Percentiles rank a stretch among this genome's conserved stretches.
Conservation (phyloP, 2,329 filamentous ascomycete species). For the Ophiocordyceps camponoti-saundersi region DNA sequence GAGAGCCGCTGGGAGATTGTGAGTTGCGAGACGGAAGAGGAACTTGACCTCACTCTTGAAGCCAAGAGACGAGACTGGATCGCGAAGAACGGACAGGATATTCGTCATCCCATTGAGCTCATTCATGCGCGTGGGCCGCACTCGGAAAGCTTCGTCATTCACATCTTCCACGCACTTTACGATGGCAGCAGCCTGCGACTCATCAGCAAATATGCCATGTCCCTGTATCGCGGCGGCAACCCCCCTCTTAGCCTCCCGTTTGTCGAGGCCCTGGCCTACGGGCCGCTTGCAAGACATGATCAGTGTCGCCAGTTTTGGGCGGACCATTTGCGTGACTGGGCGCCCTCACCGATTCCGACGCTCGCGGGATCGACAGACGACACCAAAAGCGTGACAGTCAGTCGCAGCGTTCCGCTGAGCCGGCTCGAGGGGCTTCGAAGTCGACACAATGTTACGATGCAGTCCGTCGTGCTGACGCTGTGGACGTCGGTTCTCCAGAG, state of each 20-base stretch:
- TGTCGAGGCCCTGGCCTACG: constrained; percentile 47
- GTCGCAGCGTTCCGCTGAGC: constrained; percentile 17
- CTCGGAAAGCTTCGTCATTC: constrained; percentile 32
- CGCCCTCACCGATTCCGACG: constrained; percentile 3
- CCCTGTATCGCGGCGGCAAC: constrained; percentile 6
- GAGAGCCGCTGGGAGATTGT: constrained; percentile 26
- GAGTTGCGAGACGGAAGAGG: constrained; percentile 8
- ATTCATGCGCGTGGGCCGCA: constrained; percentile 17
- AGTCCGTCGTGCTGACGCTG: constrained; percentile 59
- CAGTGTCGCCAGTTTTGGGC: constrained; percentile 48
- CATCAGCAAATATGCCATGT: constrained; percentile 40
- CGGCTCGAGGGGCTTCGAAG: constrained; percentile 35
- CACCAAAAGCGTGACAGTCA: constrained; percentile 1
- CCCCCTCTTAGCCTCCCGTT: constrained; percentile 34
- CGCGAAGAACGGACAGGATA: constrained; percentile 25
- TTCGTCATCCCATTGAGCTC: constrained; percentile 35
- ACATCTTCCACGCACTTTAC: constrained; percentile 76
- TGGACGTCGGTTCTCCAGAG: constrained; percentile 50
- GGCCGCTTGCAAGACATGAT: constrained; percentile 39
- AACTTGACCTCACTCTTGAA: constrained; percentile 16
- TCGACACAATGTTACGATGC: constrained; percentile 54
- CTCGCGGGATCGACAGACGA: constrained; percentile 1
- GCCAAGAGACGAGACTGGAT: constrained; percentile 33
- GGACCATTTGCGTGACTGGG: constrained; percentile 27
- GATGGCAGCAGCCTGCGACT: constrained; percentile 65